Evolutionary conservation across 208 protist genomes (phyloP), one percentile per base, ranked within the genome.

Genomic region (Leishmania mexicana): DNA sequence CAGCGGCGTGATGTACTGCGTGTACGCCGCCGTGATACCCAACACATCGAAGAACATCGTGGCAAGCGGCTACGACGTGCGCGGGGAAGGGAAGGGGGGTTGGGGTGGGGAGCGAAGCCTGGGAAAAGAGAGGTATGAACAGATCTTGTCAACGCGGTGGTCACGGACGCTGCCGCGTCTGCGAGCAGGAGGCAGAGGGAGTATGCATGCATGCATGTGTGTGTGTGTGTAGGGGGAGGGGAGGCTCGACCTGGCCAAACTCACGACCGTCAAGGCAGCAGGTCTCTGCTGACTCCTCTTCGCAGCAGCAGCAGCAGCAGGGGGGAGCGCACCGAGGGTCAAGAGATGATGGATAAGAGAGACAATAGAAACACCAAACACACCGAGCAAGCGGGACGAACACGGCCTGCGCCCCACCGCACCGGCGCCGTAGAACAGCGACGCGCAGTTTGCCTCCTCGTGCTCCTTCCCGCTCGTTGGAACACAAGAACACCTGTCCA

Each of bases 1-100:
- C 5, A 96, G 86, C 40, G 95, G 86, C 15, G 81, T 81, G 49
- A 96, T 62, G 76, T 94, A 95, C 85, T 96, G 93, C 31, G 94
- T 78, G 84, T 95, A 96, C 60, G 90, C 78, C 77, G 85, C 71
- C 17, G 88, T 90, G 85, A 96, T 94, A 42, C 95, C 91, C 28
- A 94, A 31, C 17, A 96, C 76, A 84, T 96, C 92, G 84, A 89
- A 88, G 76, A 94, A 92, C 88, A 92, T 94, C 21, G 60, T 62
- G n/a, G 28, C 42, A 21, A 47, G 42, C 70, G 3, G 28, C 42
- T 28, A 53, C 31, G 70, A 10, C 24, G 21, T 11, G 7, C 24
- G 47, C 45, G 70, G 45, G 45, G 21, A 62, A n/a, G 28, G 11
- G 71, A 10, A n/a, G 42, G 73, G 17, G 15, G 28, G 49, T 31